Conservation (phyloP, 2,329 filamentous ascomycete species). For the Diplodia corticola region DNA sequence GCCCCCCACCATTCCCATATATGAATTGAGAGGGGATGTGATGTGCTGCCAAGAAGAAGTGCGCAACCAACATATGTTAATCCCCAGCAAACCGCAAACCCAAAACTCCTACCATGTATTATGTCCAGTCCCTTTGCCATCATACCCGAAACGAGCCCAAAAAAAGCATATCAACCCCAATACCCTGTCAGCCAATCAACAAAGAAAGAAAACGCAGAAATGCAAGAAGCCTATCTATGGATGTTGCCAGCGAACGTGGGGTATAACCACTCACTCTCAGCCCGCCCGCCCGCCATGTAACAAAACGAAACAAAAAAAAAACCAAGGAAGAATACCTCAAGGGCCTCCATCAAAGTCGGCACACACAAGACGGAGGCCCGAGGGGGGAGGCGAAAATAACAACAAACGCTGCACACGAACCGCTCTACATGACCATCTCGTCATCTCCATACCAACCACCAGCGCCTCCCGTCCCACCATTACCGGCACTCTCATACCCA, state of each 20-base stretch:
- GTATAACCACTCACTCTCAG: neutral
- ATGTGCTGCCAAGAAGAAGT: too few relatives aligned
- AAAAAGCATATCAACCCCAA: too few relatives aligned
- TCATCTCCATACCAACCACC: conserved; percentile 31
- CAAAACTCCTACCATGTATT: neutral
- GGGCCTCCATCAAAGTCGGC: neutral
- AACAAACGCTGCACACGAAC: neutral
- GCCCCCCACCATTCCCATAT: neutral
- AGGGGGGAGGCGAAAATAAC: neutral
- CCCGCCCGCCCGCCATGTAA: too few relatives aligned
- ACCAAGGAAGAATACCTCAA: neutral
- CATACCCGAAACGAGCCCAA: neutral
- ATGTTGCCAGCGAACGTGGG: conserved; percentile 9
- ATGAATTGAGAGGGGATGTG: neutral
- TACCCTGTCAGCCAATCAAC: neutral
- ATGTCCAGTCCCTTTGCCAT: neutral
- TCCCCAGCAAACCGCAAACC: neutral
- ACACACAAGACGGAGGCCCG: neutral
- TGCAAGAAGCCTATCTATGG: neutral
- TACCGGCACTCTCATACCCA: conserved; percentile 39
- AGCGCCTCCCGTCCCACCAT: conserved; percentile 23
- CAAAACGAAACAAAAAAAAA: too few relatives aligned
- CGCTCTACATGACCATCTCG: conserved; percentile 43
- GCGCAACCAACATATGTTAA: neutral
- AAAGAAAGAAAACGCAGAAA: neutral